A percentile compares a stretch with the other conserved stretches of the same genome.
phyloP scores from a whole-genome alignment of 129 eudicot genomes.

The Flaveria brownii region DNA sequence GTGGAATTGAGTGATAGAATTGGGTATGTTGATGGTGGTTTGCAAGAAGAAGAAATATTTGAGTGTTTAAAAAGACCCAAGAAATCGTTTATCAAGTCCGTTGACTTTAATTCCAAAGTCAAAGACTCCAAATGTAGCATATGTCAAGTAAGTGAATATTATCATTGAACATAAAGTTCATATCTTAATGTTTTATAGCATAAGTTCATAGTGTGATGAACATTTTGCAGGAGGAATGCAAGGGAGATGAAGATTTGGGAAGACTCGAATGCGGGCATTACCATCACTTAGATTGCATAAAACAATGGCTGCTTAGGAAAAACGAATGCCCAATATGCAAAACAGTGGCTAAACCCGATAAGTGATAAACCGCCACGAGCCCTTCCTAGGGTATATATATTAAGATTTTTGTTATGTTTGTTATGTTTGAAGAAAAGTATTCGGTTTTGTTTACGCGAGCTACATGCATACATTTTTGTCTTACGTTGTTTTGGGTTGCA shows the following conservation, averaged over 20 bases:
- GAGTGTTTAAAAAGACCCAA: constrained; percentile 36
- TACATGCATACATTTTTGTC: constrained; percentile 23
- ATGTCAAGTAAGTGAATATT: constrained; percentile 46
- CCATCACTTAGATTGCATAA: constrained; percentile 53
- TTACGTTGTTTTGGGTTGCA: constrained; percentile 9
- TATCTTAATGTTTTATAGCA: not conserved
- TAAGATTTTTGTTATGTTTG: not conserved
- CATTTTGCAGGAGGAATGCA: constrained; percentile 38
- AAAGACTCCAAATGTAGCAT: constrained; percentile 50
- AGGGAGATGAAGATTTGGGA: constrained; percentile 45
- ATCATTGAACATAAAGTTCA: not conserved
- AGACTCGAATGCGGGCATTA: constrained; percentile 49
- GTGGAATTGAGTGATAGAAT: constrained; percentile 47
- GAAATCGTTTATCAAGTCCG: constrained; percentile 32
- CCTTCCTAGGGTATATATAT: not conserved
- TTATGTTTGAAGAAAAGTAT: constrained; percentile 6
- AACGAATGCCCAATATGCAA: constrained; percentile 53
- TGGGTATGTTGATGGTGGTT: constrained; percentile 43
- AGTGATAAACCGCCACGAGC: constrained; percentile 11
- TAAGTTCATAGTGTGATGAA: not conserved
- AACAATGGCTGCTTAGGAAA: constrained; percentile 48
- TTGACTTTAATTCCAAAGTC: constrained; percentile 35
- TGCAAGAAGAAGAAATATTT: constrained; percentile 45
- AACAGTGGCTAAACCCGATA: constrained; percentile 30
- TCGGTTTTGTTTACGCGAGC: constrained; percentile 7